These are phyloP conservation scores for Colletotrichum abscissum DNA, from an alignment of 2,329 filamentous ascomycete genomes.

Conservation along the genomic window DNA sequence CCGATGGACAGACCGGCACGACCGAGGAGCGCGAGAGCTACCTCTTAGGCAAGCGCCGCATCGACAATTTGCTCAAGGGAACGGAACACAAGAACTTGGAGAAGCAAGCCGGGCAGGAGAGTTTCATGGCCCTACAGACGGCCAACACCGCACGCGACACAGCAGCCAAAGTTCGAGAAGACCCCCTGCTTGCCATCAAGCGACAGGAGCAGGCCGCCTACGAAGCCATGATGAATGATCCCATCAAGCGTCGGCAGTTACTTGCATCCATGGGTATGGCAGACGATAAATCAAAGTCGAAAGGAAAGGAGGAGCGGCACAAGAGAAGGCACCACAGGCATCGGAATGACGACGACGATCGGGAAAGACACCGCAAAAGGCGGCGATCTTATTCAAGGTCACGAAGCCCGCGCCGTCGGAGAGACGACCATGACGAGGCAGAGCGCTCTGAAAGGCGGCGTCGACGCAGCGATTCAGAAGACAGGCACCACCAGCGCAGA, in stretches of 20 bases:
- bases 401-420: conserved; percentile 50
- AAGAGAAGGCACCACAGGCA: conserved; percentile 53
- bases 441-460: conserved; percentile 38
- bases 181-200: conserved; percentile 94
- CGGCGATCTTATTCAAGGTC: conserved; percentile 60
- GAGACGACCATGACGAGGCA: conserved; percentile 44
- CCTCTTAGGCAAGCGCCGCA: conserved; percentile 88
- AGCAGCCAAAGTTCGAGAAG: conserved; percentile 86
- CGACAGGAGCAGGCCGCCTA: conserved; percentile 88
- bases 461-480: conserved; percentile 33
- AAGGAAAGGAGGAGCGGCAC: conserved; percentile 56
- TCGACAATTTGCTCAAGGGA: conserved; percentile 84
- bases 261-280: conserved; percentile 71
- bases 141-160: conserved; percentile 83
- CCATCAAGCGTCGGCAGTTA: conserved; percentile 74
- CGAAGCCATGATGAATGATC: conserved; percentile 83
- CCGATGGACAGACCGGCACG: conserved; percentile 78
- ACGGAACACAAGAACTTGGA: conserved; percentile 84
- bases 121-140: conserved; percentile 71
- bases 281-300: conserved; percentile 52
- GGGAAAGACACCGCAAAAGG: conserved; percentile 51
- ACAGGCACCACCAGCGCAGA: conserved; percentile 32
- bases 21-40: conserved; percentile 95
- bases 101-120: conserved; percentile 75
- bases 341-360: conserved; percentile 54